phyloP scores from a whole-genome alignment of 306 rosid genomes.

The Quercus wislizeni region DNA sequence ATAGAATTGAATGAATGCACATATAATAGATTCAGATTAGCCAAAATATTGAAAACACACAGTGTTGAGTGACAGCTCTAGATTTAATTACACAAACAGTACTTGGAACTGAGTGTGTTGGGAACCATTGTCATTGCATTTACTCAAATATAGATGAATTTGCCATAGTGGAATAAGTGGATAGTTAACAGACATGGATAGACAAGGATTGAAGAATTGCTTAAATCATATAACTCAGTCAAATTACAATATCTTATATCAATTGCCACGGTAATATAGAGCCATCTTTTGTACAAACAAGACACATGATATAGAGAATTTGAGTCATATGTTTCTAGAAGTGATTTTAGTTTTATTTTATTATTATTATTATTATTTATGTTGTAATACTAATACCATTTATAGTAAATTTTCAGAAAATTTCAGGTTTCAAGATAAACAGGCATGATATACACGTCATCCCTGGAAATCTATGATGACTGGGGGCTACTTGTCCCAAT shows the following conservation, averaged over 20 bases:
- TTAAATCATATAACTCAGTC: background rate
- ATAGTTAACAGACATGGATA: constrained; percentile 13
- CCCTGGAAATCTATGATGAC: background rate
- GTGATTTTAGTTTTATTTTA: too few species aligned
- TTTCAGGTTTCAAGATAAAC: background rate
- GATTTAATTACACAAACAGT: constrained; percentile 6
- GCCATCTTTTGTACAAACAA: background rate
- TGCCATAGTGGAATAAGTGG: background rate
- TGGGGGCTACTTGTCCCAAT: background rate
- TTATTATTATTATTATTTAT: too few species aligned
- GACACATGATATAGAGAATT: background rate
- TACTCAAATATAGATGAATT: background rate
- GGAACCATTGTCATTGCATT: background rate
- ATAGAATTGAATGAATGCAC: constrained; percentile 16
- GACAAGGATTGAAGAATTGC: background rate
- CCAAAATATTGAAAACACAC: constrained; percentile 12
- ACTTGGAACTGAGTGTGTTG: background rate
- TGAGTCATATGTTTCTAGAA: background rate
- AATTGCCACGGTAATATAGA: background rate
- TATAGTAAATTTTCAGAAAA: too few species aligned
- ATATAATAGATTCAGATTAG: background rate
- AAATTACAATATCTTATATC: background rate
- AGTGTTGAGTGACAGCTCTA: constrained; percentile 14
- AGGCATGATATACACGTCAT: background rate
- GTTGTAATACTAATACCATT: too few species aligned